Evolutionary conservation across 352 stramenopile species (phyloP).

Genomic region (Globisporangium okanoganense): DNA sequence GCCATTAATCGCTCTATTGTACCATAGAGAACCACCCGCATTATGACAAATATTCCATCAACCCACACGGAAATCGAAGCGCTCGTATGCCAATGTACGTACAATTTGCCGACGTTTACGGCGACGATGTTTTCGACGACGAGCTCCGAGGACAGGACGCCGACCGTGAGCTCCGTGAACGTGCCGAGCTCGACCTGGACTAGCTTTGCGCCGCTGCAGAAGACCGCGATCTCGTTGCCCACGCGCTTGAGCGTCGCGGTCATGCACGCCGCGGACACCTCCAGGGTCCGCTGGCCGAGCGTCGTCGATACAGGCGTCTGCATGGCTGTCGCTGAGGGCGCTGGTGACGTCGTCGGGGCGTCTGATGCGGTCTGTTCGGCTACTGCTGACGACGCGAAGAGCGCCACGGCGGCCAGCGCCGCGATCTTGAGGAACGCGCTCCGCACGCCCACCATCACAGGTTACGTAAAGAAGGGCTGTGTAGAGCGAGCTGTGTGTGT

Average conservation of each 20-base stretch:
- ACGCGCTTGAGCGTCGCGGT: background rate
- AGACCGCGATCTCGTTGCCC: background rate
- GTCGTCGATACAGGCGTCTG: too few relatives aligned
- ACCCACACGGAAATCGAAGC: background rate
- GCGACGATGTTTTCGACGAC: constrained; percentile 1
- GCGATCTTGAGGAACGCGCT: background rate
- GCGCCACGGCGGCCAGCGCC: background rate
- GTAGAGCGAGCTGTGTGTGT: background rate
- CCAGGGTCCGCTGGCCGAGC: background rate
- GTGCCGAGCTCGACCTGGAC: background rate
- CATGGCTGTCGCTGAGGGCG: background rate
- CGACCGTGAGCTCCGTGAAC: constrained; percentile 9
- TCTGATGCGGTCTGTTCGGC: background rate
- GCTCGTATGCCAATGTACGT: background rate
- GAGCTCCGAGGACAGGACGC: constrained; percentile 3
- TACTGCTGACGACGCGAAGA: background rate
- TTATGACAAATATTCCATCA: background rate
- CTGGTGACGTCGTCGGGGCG: background rate
- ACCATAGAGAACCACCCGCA: background rate
- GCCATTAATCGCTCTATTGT: constrained; percentile 2
- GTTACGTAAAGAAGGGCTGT: background rate
- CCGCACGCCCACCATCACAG: background rate
- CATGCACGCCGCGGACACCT: too few relatives aligned
- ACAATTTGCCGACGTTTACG: constrained; percentile 1
- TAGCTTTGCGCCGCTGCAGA: background rate